Conservation (phyloP, 176 grass and related monocot species). For the Stipa capillata region DNA sequence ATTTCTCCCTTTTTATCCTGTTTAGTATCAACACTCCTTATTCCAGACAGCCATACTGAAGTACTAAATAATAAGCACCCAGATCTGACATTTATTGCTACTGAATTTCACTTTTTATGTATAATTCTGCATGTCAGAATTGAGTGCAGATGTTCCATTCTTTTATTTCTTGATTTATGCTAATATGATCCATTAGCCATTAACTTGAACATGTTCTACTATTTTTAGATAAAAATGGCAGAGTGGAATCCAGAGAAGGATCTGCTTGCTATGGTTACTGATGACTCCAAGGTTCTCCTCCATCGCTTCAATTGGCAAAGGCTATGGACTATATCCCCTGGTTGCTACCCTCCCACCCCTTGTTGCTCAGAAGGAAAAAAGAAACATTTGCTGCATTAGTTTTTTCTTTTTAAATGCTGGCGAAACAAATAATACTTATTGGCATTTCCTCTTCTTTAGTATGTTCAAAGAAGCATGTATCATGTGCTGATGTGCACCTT, state of each 20-base stretch:
- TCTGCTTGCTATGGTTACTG: constrained; percentile 89
- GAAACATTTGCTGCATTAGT: background rate
- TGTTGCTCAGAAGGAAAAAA: background rate
- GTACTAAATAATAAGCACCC: background rate
- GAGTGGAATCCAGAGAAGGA: constrained; percentile 99
- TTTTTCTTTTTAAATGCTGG: background rate
- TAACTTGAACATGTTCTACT: background rate
- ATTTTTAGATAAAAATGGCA: constrained; percentile 76
- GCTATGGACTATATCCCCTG: constrained; percentile 84
- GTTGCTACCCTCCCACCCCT: constrained; percentile 20
- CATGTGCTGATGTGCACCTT: background rate
- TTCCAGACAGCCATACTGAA: background rate
- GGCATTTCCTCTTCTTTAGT: background rate
- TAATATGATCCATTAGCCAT: background rate
- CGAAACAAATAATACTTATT: background rate
- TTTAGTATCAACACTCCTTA: background rate
- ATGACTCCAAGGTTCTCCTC: constrained; percentile 82
- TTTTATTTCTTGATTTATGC: background rate
- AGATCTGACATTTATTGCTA: background rate
- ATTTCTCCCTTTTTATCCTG: background rate
- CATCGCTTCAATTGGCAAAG: constrained; percentile 99
- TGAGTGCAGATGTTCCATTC: too few species aligned
- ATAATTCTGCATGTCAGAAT: background rate
- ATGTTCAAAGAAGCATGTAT: background rate
- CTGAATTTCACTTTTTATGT: background rate